Evolutionary conservation across 164 flowering plant genomes (phyloP).

Genomic region (Stephania japonica): DNA sequence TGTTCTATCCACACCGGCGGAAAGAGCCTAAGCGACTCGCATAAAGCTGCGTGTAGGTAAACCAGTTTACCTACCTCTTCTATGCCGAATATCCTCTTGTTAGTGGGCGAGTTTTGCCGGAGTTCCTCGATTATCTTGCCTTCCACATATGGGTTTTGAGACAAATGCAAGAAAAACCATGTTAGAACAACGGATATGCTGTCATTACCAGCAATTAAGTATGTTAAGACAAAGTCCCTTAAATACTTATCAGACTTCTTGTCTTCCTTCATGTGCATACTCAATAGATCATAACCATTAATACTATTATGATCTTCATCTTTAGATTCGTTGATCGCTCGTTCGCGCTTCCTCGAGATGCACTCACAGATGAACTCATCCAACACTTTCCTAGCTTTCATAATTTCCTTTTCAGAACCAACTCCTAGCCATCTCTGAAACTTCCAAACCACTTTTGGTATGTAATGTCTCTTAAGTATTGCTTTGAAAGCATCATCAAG

Average conservation of each 20-base stretch:
- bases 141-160: neutral
- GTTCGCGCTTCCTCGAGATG: neutral
- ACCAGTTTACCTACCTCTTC: neutral
- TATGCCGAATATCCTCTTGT: neutral
- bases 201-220: neutral
- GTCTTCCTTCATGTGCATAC: neutral
- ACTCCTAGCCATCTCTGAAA: neutral
- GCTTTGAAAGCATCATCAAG: neutral
- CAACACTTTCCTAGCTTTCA: neutral
- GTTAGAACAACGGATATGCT: neutral
- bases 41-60: neutral
- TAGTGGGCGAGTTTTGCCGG: neutral
- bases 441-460: neutral
- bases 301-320: neutral
- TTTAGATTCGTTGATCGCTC: neutral
- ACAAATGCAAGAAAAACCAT: neutral
- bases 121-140: neutral
- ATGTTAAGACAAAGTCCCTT: neutral
- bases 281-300: neutral
- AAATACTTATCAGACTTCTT: neutral
- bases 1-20: neutral
- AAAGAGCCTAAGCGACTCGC: constrained; percentile 6
- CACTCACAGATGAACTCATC: neutral
- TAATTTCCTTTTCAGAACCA: neutral
- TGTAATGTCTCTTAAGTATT: neutral